Base-by-base conservation (phyloP, 129 eudicot genomes). In the Rutidosis leptorrhynchoides region DNA sequence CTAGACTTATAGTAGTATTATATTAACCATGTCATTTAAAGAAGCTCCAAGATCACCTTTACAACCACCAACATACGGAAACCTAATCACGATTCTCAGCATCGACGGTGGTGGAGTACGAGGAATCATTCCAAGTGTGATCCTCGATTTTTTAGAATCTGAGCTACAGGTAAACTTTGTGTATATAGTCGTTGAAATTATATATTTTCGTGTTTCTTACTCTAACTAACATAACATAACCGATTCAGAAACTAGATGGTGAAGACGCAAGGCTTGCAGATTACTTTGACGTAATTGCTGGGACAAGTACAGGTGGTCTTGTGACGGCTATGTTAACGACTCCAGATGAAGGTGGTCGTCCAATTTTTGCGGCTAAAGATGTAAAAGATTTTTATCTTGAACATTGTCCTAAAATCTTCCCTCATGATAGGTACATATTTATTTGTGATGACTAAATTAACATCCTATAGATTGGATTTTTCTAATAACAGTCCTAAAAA, bases 61-160 rank as follows among this genome's bases (percentile, higher is more conserved):
- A 24, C 28, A 55, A 55, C 60, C 60, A 55, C 56, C 56, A 55
- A 55, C 60, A 3, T 55, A 55, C n/a, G 60, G 29, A 4, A 55
- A 55, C 29, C 24, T 55, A 21, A 55, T 55, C 60, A 55, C 60
- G 27, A 24, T 55, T 55, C 29, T 55, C 16, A 55, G 60, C 60
- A 55, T 55, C 29, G 60, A 55, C 1, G 60, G 60, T 4, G 60
- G 60, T 55, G 60, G 60, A 55, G 60, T 55, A 12, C 60, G 60
- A 55, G 60, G 60, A 55, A 55, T 55, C 29, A 55, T 55, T 55
- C 60, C 60, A 55, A 55, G 60, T 24, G 32, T 55, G 32, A 48
- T 48, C 27, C 28, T 55, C 2, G 28, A 24, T 2, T 55, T 55
- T 24, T 10, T 55, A 11, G 28, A 55, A 55, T 22, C 60, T 1